Evolutionary conservation across 2,329 filamentous ascomycete genomes (phyloP), one percentile per base, ranked within the genome.

Genomic region (Diaporthe citrichinensis): DNA sequence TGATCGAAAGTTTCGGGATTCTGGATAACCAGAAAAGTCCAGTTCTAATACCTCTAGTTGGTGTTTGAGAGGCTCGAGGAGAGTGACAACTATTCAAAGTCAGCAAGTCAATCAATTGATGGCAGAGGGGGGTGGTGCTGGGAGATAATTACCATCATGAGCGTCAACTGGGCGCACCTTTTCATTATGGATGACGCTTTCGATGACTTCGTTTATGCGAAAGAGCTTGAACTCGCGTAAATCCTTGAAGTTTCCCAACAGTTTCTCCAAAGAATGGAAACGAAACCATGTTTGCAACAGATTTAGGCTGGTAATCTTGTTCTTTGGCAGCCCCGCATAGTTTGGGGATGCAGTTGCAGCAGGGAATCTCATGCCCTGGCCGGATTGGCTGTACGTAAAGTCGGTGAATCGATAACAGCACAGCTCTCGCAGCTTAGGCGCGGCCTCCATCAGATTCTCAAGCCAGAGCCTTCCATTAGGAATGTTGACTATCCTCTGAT

Each of bases 171-270:
- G 20, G 15, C 62, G 44, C 28, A 25, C 12, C 4, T 5, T 65
- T 9, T 28, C 15, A n/a, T 39, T 4, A 6, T 6, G 3, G 20
- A 20, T 28, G n/a, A 14, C 51, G 4, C 12, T 28, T 9, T 10
- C 3, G 2, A 15, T 5, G 12, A 2, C 12, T 0, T 3, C 2
- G 10, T 14, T 7, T 6, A 3, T 67, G 4, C 17, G 10, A 9
- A 7, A 7, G 1, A 53, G 3, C 7, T 20, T 39, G 46, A 68
- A 53, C 8, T 68, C 31, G 7, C 46, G 62, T 36, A 68, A 17
- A 6, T 36, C 10, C 8, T 20, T 36, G 31, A 68, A 68, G 23
- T 28, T 39, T 3, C 8, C 14, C 31, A 68, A 25, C 1, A 68
- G 15, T 6, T 53, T 12, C 20, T 39, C 23, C 44, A 68, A 36